Evolutionary conservation across 768 basidiomycete genomes (phyloP).

Genomic region (Botryobasidium botryosum): DNA sequence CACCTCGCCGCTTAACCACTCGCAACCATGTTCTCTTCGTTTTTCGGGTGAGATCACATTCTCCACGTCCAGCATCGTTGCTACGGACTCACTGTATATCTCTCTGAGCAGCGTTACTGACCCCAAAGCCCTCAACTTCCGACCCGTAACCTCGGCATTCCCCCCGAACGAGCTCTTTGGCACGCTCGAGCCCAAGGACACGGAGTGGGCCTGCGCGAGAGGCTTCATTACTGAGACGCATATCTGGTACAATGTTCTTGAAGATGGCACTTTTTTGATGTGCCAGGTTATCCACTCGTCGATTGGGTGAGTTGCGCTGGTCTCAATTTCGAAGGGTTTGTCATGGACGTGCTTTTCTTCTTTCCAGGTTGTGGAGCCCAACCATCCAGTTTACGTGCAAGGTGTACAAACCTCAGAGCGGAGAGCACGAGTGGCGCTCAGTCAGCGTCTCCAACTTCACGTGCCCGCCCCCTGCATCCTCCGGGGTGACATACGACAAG

Average conservation of each 20-base stretch:
- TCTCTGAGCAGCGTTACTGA: slow-evolving; percentile 2
- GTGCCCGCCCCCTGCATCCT: slow-evolving; percentile 42
- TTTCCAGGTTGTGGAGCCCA: slow-evolving; percentile 71
- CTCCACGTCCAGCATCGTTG: too few relatives aligned
- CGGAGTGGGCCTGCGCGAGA: slow-evolving; percentile 63
- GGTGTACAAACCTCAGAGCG: slow-evolving; percentile 59
- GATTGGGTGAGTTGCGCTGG: slow-evolving; percentile 47
- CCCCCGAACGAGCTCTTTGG: slow-evolving; percentile 46
- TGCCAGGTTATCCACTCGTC: slow-evolving; percentile 79
- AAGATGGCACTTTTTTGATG: slow-evolving; percentile 65
- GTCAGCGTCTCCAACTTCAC: slow-evolving; percentile 69
- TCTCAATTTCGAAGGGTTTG: background rate
- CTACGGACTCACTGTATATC: too few relatives aligned
- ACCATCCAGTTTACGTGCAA: slow-evolving; percentile 91
- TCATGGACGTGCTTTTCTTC: background rate
- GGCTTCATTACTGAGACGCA: slow-evolving; percentile 91
- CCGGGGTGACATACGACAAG: slow-evolving; percentile 38
- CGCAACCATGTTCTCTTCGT: too few relatives aligned
- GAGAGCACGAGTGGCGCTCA: slow-evolving; percentile 68
- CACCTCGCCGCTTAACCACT: too few relatives aligned
- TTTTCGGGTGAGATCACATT: too few relatives aligned
- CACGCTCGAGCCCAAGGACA: slow-evolving; percentile 57
- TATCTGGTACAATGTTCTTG: slow-evolving; percentile 62
- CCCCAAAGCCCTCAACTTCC: slow-evolving; percentile 51
- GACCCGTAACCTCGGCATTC: slow-evolving; percentile 53